Evolutionary conservation across 75 land plant species (phyloP).

Genomic region (Cryptomeria japonica): DNA sequence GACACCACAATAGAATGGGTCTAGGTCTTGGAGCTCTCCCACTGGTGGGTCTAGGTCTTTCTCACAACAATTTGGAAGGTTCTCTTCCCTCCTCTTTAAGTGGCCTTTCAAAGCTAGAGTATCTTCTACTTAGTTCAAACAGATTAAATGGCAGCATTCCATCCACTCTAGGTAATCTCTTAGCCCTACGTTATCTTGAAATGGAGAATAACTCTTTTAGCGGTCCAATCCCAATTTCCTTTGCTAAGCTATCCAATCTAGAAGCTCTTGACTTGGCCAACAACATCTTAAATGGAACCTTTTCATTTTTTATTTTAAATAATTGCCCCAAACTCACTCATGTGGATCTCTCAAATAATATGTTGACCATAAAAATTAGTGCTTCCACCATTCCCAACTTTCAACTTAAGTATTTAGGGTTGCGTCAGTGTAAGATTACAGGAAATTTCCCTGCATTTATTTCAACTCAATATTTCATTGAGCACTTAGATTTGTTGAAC

Average conservation of each 20-base stretch:
- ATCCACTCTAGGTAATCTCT: not conserved
- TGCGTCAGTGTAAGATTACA: not conserved
- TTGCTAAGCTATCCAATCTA: too few species aligned
- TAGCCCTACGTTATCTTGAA: not conserved
- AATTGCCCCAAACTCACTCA: not conserved
- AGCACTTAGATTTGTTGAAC: conserved; percentile 7
- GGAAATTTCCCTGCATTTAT: conserved; percentile 10
- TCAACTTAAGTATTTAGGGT: not conserved
- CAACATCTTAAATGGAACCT: not conserved
- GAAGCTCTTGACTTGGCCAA: too few species aligned
- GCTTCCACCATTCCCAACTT: not conserved
- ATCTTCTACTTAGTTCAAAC: not conserved
- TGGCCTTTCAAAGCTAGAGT: too few species aligned
- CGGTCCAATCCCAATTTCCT: not conserved
- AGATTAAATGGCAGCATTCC: not conserved
- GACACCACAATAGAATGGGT: too few species aligned
- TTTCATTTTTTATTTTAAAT: not conserved
- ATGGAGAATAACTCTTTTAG: not conserved
- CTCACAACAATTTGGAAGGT: too few species aligned
- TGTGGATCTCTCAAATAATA: not conserved
- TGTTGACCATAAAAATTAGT: not conserved
- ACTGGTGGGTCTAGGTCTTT: too few species aligned
- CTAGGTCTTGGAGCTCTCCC: too few species aligned
- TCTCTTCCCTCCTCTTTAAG: too few species aligned
- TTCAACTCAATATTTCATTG: conserved; percentile 2